Base-by-base conservation (phyloP, 805 yeast species). In the Nakazawaea wickerhamii region DNA sequence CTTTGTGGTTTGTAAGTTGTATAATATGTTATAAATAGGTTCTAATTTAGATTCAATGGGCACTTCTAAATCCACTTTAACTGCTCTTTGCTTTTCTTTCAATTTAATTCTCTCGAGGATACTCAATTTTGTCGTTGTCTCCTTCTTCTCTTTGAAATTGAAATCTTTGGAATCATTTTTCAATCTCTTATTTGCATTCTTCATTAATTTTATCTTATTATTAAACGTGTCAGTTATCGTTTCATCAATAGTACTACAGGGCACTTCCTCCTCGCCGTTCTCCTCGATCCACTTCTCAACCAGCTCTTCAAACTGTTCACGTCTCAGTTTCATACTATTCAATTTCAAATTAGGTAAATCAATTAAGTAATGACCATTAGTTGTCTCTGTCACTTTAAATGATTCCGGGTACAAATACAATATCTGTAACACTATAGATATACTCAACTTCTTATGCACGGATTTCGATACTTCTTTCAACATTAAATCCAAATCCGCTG, bases 81-180 rank as follows among this genome's bases (percentile, higher is more conserved):
- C 44, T 5, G 47, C 36, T 14, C 41, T 53, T 13, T 45, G 49
- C 17, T 52, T 50, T 43, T 71, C 73, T 48, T 64, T 68, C 33
- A 52, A 43, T 40, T 56, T 59, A 37, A 70, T 67, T 35, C 75
- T 54, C 33, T 71, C 70, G 10, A 70, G 46, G 5, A 71, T 49
- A 1, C 68, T 54, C 8, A 60, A 45, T 9, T 43, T 39, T 7
- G 37, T 26, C 1, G 44, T 46, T 3, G 8, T 13, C 17, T 53
- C 63, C 21, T 41, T 45, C 36, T 53, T 55, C 30, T 59, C 64
- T 34, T 58, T 58, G 46, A 67, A 71, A 31, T 52, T 54, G 52
- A 65, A 71, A 37, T 61, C 65, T 1, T 62, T 50, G 10, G 63
- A 46, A 25, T 60, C 60, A 46, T 71, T 72, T 41, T 57, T 55